Base-by-base conservation (phyloP, 139 green algal species). In the Spirogloea muscicola region DNA sequence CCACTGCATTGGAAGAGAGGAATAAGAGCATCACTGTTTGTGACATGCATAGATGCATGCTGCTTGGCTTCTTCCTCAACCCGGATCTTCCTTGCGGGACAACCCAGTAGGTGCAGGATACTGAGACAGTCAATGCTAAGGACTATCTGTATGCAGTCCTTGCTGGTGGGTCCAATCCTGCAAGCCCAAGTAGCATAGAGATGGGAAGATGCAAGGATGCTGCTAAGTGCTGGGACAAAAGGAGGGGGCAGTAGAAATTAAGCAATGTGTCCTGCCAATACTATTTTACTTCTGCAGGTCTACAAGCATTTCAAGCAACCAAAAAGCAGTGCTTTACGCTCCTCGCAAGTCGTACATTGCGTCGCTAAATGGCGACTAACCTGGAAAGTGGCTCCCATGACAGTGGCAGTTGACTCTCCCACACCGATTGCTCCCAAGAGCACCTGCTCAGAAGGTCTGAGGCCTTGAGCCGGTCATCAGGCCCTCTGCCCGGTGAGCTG, bases 301-400 rank as follows among this genome's bases (percentile, higher is more conserved):
- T 60, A 9, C 51, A 60, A n/a, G 5, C 7, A 60, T 25, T 38
- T 60, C 13, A 5, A n/a, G 5, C 31, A 64, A 64, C 6, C 6
- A 16, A 1, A 27, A 2, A 3, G 13, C 31, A 31, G 41, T 18
- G 27, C 2, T 10, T 5, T 64, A 18, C 57, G n/a, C n/a, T 6
- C 7, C 31, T 25, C 51, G 13, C 51, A 33, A 38, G 7, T 25
- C 51, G 6, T 44, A 7, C 57, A n/a, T 13, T n/a, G n/a, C n/a
- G n/a, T 41, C 29, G 7, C 51, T 25, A 63, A 63, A 27, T 13
- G 13, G 29, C 16, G 36, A 4, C 27, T 41, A 5, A 64, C 57
- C 57, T 64, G 57, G 31, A 64, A 64, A 18, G 57, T 64, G 57
- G 57, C 57, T 7, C 57, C 31, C 25, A 64, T 36, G 25, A 34